Evolutionary conservation across 2,329 filamentous ascomycete genomes (phyloP), one percentile per base, ranked within the genome.

Genomic region (Setomelanomma holmii): DNA sequence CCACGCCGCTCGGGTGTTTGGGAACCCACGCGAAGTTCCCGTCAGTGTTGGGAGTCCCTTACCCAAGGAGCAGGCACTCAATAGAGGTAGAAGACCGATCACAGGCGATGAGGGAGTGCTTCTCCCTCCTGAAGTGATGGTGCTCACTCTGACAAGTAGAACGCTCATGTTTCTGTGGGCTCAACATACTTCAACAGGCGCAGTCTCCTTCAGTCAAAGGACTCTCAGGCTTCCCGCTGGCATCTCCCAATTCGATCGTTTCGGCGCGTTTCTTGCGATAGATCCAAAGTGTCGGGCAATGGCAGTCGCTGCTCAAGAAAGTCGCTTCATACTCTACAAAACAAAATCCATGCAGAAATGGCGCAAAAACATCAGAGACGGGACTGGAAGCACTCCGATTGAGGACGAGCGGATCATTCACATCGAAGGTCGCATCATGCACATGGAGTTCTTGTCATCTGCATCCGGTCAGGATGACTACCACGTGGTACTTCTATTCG

Each of bases 401-500:
- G 80, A 80, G 45, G 75, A 80, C 55, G 82, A 84, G 74, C 65
- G 75, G 34, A 63, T 67, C 2, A 53, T 76, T 22, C 49, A 66
- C 8, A 78, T 91, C 6, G 83, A 71, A 41, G 68, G 86, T 6
- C 92, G 90, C n/a, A 90, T 98, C 49, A 81, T 93, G 63, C 89
- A 91, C 62, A 87, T 97, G 80, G 89, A 92, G 19, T 99, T 98
- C 59, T 80, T 99, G 2, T 86, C 89, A 53, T 90, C 92, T 6
- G 81, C 83, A 55, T 89, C 89, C 11, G 81, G 82, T 8, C 75
- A 82, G 0, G 82, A 85, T 46, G 87, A 93, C 54, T 81, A 85
- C 8, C 80, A 87, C 47, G 84, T 96, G 38, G 87, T 96, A n/a
- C 80, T 98, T 3, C 78, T 96, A 10, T 76, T 96, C 19, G 72